Evolutionary conservation across 805 yeast species (phyloP), one percentile per base, ranked within the genome.

Genomic region (Ogataea nonfermentans): DNA sequence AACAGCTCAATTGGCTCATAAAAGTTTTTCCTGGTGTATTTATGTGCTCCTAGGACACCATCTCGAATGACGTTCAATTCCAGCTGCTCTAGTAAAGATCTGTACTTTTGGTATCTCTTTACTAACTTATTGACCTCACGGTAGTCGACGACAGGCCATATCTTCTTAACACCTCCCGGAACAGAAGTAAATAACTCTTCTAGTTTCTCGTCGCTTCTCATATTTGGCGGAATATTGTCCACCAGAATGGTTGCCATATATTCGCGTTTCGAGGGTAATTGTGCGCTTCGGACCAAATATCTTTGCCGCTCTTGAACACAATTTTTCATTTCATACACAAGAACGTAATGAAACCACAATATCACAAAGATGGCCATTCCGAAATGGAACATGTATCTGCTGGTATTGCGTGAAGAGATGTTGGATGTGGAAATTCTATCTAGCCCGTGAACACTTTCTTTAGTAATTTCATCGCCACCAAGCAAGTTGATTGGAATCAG

Each of bases 371-470:
- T 40, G 2, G 84, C 70, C 61, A 83, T 63, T 0, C 78, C 55
- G 37, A 88, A 73, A 59, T 88, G 96, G 15, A 78, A 75, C 43
- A 78, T 66, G 43, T 82, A 67, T 15, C 76, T 58, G 4, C 59
- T 53, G 0, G 78, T 71, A 31, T 76, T 74, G 2, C 67, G 49
- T 4, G 72, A 67, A 0, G 87, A 73, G 3, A 87, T 71, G 52
- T 84, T 83, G 3, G 93, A 78, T 57, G 85, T 74, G 13, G 95
- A 84, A 6, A 86, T 65, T 34, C 62, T 66, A 51, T 88, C 95
- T 33, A 89, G 62, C 0, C 89, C 87, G 4, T 48, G 41, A 3
- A 59, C 57, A 11, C 51, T 14, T 4, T 32, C 29, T 14, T 38
- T 44, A 3, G 33, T 41, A 27, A 51, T 25, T 6, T 45, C 46